phyloP scores from a whole-genome alignment of 2,329 filamentous ascomycete genomes.

The Aspergillus texensis region DNA sequence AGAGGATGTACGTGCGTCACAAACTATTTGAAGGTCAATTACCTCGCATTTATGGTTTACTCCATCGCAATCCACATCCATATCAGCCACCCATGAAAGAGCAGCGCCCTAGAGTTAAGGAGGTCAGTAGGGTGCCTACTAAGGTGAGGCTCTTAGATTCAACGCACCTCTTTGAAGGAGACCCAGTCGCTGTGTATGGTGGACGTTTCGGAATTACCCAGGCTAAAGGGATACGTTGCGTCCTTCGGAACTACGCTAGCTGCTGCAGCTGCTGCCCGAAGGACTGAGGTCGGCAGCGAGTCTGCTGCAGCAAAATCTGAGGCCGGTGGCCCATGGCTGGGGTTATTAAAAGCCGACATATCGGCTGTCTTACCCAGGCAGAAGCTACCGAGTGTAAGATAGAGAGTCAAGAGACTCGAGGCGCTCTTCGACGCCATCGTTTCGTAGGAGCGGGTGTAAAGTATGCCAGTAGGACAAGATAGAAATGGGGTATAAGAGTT shows the following conservation, averaged over 20 bases:
- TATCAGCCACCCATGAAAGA: slow-evolving; percentile 33
- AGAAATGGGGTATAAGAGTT: background rate
- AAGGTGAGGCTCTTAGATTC: background rate
- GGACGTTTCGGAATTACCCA: slow-evolving; percentile 21
- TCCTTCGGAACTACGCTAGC: slow-evolving; percentile 25
- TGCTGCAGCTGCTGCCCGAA: slow-evolving; percentile 28
- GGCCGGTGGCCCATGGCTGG: slow-evolving; percentile 25
- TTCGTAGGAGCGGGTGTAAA: background rate
- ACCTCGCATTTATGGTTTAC: slow-evolving; percentile 31
- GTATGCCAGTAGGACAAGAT: background rate
- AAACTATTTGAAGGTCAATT: background rate
- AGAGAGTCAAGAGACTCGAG: background rate
- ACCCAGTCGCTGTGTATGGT: slow-evolving; percentile 35
- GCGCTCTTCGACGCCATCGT: background rate
- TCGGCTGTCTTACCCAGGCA: slow-evolving; percentile 18
- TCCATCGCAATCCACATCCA: slow-evolving; percentile 39
- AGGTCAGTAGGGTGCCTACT: background rate
- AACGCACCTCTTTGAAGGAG: slow-evolving; percentile 24
- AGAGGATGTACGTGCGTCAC: background rate
- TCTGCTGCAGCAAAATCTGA: slow-evolving; percentile 31
- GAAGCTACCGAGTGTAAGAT: background rate
- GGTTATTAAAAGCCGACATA: slow-evolving; percentile 26
- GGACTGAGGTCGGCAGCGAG: slow-evolving; percentile 26
- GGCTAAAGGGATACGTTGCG: slow-evolving; percentile 29
- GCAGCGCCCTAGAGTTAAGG: slow-evolving; percentile 28